phyloP scores from a whole-genome alignment of 2,329 filamentous ascomycete genomes.

The Coniochaeta sp. region DNA sequence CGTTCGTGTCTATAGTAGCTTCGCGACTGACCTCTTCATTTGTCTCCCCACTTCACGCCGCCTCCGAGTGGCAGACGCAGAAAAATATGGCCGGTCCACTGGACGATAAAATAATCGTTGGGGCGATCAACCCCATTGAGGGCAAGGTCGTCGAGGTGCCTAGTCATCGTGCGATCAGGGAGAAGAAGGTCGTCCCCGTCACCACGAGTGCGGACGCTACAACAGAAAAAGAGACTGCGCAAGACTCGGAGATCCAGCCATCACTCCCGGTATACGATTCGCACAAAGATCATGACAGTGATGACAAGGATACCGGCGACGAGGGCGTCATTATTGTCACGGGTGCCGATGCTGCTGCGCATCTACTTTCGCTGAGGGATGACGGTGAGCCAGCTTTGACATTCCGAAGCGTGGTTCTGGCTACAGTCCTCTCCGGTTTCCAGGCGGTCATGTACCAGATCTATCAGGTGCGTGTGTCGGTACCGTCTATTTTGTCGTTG shows the following conservation, averaged over 20 bases:
- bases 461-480: conserved; percentile 33
- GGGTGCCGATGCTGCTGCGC: conserved; percentile 39
- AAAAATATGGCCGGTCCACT: conserved; percentile 3
- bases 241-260: conserved; percentile 15
- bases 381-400: conserved; percentile 44
- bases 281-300: conserved; percentile 8
- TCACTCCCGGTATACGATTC: conserved; percentile 9
- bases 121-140: conserved; percentile 19
- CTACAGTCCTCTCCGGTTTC: conserved; percentile 40
- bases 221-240: not conserved
- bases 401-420: conserved; percentile 44
- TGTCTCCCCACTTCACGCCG: not conserved
- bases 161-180: conserved; percentile 19
- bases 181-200: conserved; percentile 20
- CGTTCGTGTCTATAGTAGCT: not conserved
- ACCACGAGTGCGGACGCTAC: conserved; percentile 4
- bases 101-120: conserved; percentile 6
- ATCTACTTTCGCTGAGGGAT: conserved; percentile 44
- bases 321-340: conserved; percentile 41
- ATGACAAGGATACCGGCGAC: conserved; percentile 21
- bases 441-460: conserved; percentile 50
- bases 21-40: not conserved
- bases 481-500: not conserved
- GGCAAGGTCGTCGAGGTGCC: conserved; percentile 21
- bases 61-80: not conserved